Base-by-base conservation (phyloP, 2,329 filamentous ascomycete genomes). In the Grosmannia huntii region DNA sequence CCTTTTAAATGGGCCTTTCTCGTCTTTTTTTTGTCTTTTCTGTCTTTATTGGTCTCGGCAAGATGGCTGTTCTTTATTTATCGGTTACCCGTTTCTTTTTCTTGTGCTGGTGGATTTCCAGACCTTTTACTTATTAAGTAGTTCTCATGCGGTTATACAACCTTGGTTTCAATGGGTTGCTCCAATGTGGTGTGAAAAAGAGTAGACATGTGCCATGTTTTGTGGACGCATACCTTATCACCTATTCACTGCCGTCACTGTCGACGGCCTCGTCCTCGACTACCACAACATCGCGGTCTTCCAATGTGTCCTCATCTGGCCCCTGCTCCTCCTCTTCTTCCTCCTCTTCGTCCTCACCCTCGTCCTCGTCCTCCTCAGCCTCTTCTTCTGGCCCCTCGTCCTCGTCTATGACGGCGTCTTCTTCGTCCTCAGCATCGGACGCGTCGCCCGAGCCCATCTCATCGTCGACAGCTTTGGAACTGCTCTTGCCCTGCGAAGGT, bases 211-310 rank as follows among this genome's bases (percentile, higher is more conserved):
- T 33, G 31, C 31, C 31, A 7, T 33, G 5, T 33, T 33, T 33
- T 33, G 31, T 33, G 11, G 31, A 33, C 5, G 31, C 21, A 38
- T 53, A 25, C 5, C 28, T 12, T n/a, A 21, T 6, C 19, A n/a
- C 4, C 16, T 31, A 55, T 49, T 83, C 80, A 64, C 80, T 83
- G 61, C 84, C 82, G 56, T 80, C 77, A 12, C 79, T 81, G 65
- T 84, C 82, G 60, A 85, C 68, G 14, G 82, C 84, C 62, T 86
- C 84, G 59, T 85, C 83, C 28, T 74, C 79, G 1, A 73, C 71
- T 57, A 74, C 72, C 0, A 73, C 77, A 11, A 55, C 51, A 14
- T 53, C 23, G 5, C 33, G 41, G 27, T 74, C 79, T 2, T 73
- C 71, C 57, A 74, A 71, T 0, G 73, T 77, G 12, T 77, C 75